Percentiles rank a stretch among this genome's conserved stretches.
Conservation (phyloP, 176 grass and related monocot genomes). For the Triticum timopheevii region DNA sequence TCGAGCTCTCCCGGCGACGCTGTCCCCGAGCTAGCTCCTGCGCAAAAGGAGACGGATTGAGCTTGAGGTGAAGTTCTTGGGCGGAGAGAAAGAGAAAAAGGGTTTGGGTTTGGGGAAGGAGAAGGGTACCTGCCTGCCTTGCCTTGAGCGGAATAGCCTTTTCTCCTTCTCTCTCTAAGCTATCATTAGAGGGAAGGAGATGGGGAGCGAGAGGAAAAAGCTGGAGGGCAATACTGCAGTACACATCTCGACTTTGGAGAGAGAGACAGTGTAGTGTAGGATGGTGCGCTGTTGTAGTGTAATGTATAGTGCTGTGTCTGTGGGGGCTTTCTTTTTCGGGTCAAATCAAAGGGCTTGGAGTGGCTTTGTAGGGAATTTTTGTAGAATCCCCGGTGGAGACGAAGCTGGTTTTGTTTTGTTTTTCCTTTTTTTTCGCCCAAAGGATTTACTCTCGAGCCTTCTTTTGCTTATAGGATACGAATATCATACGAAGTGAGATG, state of each 20-base stretch:
- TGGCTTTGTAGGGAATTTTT: slow-evolving; percentile 53
- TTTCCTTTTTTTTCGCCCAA: neutral
- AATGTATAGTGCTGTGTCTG: neutral
- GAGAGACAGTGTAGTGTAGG: slow-evolving; percentile 40
- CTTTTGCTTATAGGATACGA: too few species aligned
- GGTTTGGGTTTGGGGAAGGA: slow-evolving; percentile 28
- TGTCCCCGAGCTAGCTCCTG: slow-evolving; percentile 37
- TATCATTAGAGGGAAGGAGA: slow-evolving; percentile 50
- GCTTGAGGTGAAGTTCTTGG: slow-evolving; percentile 58
- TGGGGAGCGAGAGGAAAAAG: slow-evolving; percentile 49
- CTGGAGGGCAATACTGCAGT: slow-evolving; percentile 38
- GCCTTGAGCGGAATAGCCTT: slow-evolving; percentile 24
- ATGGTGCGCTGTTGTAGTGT: neutral
- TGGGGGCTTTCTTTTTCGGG: slow-evolving; percentile 67
- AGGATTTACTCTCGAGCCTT: too few species aligned
- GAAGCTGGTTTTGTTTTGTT: slow-evolving; percentile 27
- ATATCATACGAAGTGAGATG: too few species aligned
- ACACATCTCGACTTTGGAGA: slow-evolving; percentile 39
- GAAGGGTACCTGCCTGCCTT: slow-evolving; percentile 1
- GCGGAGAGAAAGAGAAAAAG: slow-evolving; percentile 63
- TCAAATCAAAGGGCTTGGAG: slow-evolving; percentile 62
- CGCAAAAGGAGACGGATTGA: slow-evolving; percentile 35
- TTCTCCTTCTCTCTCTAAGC: slow-evolving; percentile 41
- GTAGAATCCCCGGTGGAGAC: slow-evolving; percentile 11
- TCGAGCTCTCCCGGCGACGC: slow-evolving; percentile 40